These are phyloP conservation scores for Sporobolomyces phaffii DNA, from an alignment of 768 basidiomycete species.

Conservation along the genomic window DNA sequence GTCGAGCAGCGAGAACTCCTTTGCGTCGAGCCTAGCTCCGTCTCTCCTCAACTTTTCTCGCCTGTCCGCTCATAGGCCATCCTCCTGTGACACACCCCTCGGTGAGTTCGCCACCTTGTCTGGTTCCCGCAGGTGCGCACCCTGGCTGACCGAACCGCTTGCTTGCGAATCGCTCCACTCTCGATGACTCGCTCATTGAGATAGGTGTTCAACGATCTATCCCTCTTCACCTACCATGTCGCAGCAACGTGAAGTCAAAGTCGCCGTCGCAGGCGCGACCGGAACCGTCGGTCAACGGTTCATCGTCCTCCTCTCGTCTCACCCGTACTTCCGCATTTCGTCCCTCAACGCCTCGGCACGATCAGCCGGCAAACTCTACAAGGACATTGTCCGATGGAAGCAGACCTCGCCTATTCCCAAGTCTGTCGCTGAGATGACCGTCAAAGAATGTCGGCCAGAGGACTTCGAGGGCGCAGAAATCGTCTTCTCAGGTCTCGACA, in stretches of 20 bases:
- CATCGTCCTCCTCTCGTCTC: slow-evolving; percentile 73
- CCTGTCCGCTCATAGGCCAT: not conserved
- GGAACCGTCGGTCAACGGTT: slow-evolving; percentile 53
- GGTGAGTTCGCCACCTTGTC: too few species aligned
- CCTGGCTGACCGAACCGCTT: too few species aligned
- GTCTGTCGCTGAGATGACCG: slow-evolving; percentile 58
- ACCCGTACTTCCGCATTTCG: slow-evolving; percentile 84
- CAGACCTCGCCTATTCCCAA: slow-evolving; percentile 69
- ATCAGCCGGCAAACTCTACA: slow-evolving; percentile 78
- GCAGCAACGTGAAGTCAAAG: slow-evolving; percentile 44
- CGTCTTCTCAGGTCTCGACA: slow-evolving; percentile 92
- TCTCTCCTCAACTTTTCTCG: not conserved
- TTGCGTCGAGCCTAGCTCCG: not conserved
- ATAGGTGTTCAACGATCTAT: not conserved
- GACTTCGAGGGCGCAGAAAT: slow-evolving; percentile 74
- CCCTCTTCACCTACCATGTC: slow-evolving; percentile 6
- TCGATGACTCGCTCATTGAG: too few species aligned
- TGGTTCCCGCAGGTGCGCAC: too few species aligned
- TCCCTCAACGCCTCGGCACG: slow-evolving; percentile 81
- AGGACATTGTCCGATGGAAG: slow-evolving; percentile 73
- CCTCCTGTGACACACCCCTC: too few species aligned
- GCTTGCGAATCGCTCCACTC: too few species aligned
- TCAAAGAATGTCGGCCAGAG: slow-evolving; percentile 69
- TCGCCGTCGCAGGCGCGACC: slow-evolving; percentile 79
- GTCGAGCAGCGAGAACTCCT: too few species aligned